Evolutionary conservation across 2,329 filamentous ascomycete genomes (phyloP).

Genomic region (Penicillium corylophilum): DNA sequence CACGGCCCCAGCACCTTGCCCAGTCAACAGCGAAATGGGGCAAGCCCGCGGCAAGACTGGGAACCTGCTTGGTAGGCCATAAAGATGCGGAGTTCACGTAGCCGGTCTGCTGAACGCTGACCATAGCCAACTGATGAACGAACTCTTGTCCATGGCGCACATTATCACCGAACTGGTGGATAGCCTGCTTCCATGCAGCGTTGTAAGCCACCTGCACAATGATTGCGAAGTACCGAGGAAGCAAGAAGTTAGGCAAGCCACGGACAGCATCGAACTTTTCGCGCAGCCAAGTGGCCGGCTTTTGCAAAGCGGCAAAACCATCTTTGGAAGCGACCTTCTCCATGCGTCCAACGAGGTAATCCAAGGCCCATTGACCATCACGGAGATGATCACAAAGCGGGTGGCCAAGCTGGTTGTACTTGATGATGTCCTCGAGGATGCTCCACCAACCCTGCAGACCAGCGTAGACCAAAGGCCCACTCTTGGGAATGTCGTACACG

Average conservation of each 20-base stretch:
- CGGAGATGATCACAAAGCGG: slow-evolving; percentile 90
- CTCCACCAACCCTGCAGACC: slow-evolving; percentile 99
- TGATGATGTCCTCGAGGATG: slow-evolving; percentile 77
- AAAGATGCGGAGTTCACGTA: slow-evolving; percentile 86
- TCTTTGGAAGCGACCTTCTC: slow-evolving; percentile 67
- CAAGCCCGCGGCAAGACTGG: slow-evolving; percentile 84
- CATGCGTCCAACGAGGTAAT: slow-evolving; percentile 79
- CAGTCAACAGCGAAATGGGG: slow-evolving; percentile 93
- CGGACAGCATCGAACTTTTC: slow-evolving; percentile 84
- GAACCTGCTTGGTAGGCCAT: slow-evolving; percentile 80
- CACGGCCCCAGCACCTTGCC: slow-evolving; percentile 95
- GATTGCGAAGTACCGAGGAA: slow-evolving; percentile 90
- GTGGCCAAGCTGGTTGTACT: slow-evolving; percentile 87
- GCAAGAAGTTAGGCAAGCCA: slow-evolving; percentile 79
- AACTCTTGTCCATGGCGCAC: slow-evolving; percentile 83
- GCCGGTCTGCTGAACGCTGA: slow-evolving; percentile 87
- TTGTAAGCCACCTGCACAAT: slow-evolving; percentile 84
- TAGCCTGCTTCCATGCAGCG: slow-evolving; percentile 73
- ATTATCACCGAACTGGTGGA: slow-evolving; percentile 76
- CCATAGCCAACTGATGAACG: slow-evolving; percentile 81
- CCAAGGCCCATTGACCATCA: slow-evolving; percentile 86
- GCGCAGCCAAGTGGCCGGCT: slow-evolving; percentile 74
- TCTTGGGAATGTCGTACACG: slow-evolving; percentile 80
- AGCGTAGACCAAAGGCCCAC: slow-evolving; percentile 86
- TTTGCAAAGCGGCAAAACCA: slow-evolving; percentile 62